Conservation (phyloP, 1,284 basidiomycete genomes). For the Schizophyllum amplum region DNA sequence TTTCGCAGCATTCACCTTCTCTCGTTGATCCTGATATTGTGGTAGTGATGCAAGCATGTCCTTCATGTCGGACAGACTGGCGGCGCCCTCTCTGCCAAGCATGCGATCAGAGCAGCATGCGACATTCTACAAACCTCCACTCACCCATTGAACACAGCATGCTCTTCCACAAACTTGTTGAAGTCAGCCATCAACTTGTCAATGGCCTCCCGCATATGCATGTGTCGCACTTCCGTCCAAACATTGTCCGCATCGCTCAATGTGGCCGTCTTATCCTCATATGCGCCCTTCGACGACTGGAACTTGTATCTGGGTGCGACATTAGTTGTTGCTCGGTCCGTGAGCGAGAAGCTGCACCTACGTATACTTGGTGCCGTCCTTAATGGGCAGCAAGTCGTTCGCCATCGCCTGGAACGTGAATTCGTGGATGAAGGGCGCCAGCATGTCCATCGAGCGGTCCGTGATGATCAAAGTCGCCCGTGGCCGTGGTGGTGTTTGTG, state of each 20-base stretch:
- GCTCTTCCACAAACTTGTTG: conserved; percentile 87
- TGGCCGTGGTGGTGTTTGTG: conserved; percentile 60
- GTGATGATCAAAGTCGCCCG: conserved; percentile 85
- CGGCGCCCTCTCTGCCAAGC: conserved; percentile 58
- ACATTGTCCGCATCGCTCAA: conserved; percentile 84
- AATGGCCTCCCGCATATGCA: conserved; percentile 98
- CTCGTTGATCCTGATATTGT: conserved; percentile 92
- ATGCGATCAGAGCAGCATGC: conserved; percentile 3
- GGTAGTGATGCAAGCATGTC: conserved; percentile 96
- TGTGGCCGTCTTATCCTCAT: conserved; percentile 81
- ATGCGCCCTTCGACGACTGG: conserved; percentile 72
- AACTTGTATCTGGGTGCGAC: conserved; percentile 69
- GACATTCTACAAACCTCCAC: conserved; percentile 18
- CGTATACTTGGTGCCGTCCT: conserved; percentile 83
- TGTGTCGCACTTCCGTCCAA: conserved; percentile 89
- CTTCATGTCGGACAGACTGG: conserved; percentile 95
- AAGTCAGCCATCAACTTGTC: conserved; percentile 95
- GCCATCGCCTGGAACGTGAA: conserved; percentile 99
- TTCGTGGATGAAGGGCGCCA: conserved; percentile 90
- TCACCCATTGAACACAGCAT: conserved; percentile 84
- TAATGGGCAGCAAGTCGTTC: conserved; percentile 86
- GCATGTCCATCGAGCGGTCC: conserved; percentile 90
- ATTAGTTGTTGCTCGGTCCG: background rate
- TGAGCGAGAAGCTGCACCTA: conserved; percentile 30
- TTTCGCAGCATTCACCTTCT: conserved; percentile 54